phyloP scores from a whole-genome alignment of 2,329 filamentous ascomycete genomes.

The Phialophora expanda region DNA sequence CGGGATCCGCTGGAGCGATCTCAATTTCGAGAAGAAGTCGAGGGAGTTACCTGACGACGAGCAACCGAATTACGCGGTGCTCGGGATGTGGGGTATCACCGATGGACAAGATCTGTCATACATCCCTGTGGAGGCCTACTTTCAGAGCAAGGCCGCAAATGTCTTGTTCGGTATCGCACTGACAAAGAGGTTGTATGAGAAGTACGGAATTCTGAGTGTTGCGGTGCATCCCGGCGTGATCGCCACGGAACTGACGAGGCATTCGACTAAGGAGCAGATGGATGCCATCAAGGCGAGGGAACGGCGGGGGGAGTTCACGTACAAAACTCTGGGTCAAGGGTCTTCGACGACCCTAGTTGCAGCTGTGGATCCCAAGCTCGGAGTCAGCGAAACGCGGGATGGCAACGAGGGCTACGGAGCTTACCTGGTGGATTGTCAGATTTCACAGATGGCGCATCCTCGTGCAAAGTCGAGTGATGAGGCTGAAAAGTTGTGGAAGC shows the following conservation, averaged over 20 bases:
- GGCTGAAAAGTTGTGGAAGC: conserved; percentile 47
- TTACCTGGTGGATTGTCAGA: conserved; percentile 47
- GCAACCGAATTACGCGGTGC: conserved; percentile 23
- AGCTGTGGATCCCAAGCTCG: conserved; percentile 48
- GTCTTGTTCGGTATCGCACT: conserved; percentile 52
- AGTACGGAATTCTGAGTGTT: conserved; percentile 46
- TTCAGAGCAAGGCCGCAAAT: conserved; percentile 55
- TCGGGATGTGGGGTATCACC: conserved; percentile 14
- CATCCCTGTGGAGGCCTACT: conserved; percentile 49
- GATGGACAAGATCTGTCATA: conserved; percentile 41
- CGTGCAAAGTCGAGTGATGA: conserved; percentile 46
- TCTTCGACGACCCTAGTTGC: conserved; percentile 51
- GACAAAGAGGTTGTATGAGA: conserved; percentile 36
- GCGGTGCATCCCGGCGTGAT: conserved; percentile 48
- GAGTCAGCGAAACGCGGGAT: conserved; percentile 39
- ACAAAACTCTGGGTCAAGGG: conserved; percentile 47
- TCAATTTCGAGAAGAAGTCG: conserved; percentile 42
- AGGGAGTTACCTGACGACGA: conserved; percentile 35
- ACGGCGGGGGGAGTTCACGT: conserved; percentile 36
- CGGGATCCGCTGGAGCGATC: conserved; percentile 45
- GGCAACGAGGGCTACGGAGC: conserved; percentile 28
- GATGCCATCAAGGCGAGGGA: conserved; percentile 7
- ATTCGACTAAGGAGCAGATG: conserved; percentile 39
- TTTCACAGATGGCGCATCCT: conserved; percentile 41
- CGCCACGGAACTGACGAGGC: conserved; percentile 15